These are phyloP conservation scores for Calocybe indica DNA, from an alignment of 768 basidiomycete species.

Conservation along the genomic window DNA sequence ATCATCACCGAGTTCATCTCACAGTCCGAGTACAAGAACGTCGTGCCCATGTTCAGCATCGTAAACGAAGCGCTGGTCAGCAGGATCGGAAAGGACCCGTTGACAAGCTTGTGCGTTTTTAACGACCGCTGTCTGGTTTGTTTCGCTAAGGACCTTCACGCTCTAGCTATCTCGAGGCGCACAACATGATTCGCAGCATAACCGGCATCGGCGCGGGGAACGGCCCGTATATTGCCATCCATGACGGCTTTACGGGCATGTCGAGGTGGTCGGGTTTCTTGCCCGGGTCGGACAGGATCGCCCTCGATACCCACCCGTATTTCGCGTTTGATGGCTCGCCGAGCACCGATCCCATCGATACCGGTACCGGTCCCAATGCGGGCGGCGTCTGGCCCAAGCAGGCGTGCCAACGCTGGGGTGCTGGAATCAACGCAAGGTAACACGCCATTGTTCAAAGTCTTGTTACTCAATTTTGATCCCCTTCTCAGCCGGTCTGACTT, in stretches of 20 bases:
- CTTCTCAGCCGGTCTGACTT: conserved; percentile 28
- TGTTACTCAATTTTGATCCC: conserved; percentile 3
- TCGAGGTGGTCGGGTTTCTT: conserved; percentile 26
- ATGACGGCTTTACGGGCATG: conserved; percentile 42
- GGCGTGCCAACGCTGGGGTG: conserved; percentile 50
- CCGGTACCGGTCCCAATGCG: conserved; percentile 22
- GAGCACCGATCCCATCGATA: conserved; percentile 22
- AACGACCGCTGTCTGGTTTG: conserved; percentile 13
- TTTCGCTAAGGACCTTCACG: conserved; percentile 24
- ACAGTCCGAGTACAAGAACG: conserved; percentile 66
- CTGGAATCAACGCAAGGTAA: conserved; percentile 18
- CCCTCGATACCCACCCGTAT: conserved; percentile 35
- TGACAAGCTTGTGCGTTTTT: conserved; percentile 59
- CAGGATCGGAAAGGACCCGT: conserved; percentile 48
- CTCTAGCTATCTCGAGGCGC: conserved; percentile 48
- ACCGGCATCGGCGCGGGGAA: conserved; percentile 70
- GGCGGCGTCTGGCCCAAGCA: conserved; percentile 35
- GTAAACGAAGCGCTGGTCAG: conserved; percentile 53
- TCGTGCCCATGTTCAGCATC: conserved; percentile 60
- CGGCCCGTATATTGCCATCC: conserved; percentile 48
- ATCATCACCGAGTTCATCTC: conserved; percentile 76
- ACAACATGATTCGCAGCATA: conserved; percentile 62
- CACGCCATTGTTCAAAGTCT: not conserved
- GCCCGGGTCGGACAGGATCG: conserved; percentile 34
- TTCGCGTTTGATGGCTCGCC: conserved; percentile 41